These are phyloP conservation scores for Leptographium galeiforme DNA, from an alignment of 2,329 filamentous ascomycete genomes.

Conservation along the genomic window DNA sequence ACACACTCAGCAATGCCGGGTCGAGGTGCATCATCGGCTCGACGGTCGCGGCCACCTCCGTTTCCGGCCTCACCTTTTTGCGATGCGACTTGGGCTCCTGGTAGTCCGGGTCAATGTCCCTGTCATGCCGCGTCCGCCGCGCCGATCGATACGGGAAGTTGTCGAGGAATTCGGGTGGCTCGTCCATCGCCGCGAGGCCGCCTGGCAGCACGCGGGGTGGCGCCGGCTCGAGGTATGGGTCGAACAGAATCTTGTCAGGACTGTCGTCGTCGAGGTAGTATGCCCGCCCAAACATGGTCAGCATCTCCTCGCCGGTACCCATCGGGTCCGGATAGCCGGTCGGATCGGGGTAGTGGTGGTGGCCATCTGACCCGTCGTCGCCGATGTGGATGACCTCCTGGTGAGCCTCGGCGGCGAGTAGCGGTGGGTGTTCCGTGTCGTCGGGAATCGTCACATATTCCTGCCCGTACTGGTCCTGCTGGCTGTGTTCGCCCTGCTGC, in stretches of 20 bases:
- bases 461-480: no score
- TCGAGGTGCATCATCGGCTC: slow-evolving; percentile 33
- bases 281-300: slow-evolving; percentile 38
- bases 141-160: slow-evolving; percentile 40
- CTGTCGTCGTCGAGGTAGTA: slow-evolving; percentile 49
- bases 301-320: neutral
- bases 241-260: slow-evolving; percentile 44
- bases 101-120: slow-evolving; percentile 42
- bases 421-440: no score
- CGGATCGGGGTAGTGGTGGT: slow-evolving; percentile 4
- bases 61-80: slow-evolving; percentile 27
- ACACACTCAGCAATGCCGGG: slow-evolving; percentile 29
- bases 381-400: no score
- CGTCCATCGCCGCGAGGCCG: slow-evolving; percentile 23
- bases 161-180: slow-evolving; percentile 40
- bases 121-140: slow-evolving; percentile 37
- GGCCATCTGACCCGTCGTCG: no score
- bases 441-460: no score
- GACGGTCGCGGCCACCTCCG: slow-evolving; percentile 19
- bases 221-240: slow-evolving; percentile 41
- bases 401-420: no score
- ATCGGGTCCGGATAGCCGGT: slow-evolving; percentile 19
- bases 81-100: slow-evolving; percentile 25
- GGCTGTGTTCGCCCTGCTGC: no score
- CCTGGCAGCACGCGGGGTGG: slow-evolving; percentile 27